A percentile compares a stretch with the other conserved stretches of the same genome.
Conservation (phyloP, 108 stramenopile genomes). For the Parietichytrium sp. region DNA sequence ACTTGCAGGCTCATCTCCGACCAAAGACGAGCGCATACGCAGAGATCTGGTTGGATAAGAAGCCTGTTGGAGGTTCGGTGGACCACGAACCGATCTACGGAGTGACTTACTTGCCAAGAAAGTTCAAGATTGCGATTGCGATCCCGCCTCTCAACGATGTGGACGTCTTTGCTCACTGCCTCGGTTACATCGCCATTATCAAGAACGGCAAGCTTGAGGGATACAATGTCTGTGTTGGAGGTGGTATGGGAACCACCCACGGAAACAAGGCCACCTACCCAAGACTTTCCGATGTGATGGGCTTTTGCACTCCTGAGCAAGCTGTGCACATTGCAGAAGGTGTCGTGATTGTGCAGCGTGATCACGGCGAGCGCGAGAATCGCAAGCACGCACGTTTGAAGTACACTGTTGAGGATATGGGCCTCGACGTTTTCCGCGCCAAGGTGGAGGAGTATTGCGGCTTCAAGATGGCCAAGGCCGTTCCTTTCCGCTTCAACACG, state of each 20-base stretch:
- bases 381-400: slow-evolving; percentile 96
- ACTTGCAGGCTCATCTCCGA: slow-evolving; percentile 67
- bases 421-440: slow-evolving; percentile 82
- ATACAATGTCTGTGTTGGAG: slow-evolving; percentile 93
- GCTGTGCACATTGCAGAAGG: slow-evolving; percentile 85
- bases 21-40: slow-evolving; percentile 56
- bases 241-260: slow-evolving; percentile 96
- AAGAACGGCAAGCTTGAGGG: slow-evolving; percentile 70
- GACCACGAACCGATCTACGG: slow-evolving; percentile 91
- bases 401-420: slow-evolving; percentile 94
- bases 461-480: slow-evolving; percentile 65
- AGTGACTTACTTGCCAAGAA: slow-evolving; percentile 89
- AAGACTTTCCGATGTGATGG: slow-evolving; percentile 90
- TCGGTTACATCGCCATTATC: slow-evolving; percentile 84
- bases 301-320: slow-evolving; percentile 89
- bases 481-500: slow-evolving; percentile 4
- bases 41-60: slow-evolving; percentile 51
- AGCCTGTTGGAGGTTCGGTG: slow-evolving; percentile 80
- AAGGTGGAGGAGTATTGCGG: slow-evolving; percentile 90
- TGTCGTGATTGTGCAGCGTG: slow-evolving; percentile 89
- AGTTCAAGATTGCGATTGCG: slow-evolving; percentile 97
- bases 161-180: slow-evolving; percentile 96
- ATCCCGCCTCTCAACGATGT: slow-evolving; percentile 89
- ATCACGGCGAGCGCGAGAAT: slow-evolving; percentile 95
- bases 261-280: slow-evolving; percentile 95